phyloP scores from a whole-genome alignment of 2,329 filamentous ascomycete genomes.

The Fusarium bactridioides region DNA sequence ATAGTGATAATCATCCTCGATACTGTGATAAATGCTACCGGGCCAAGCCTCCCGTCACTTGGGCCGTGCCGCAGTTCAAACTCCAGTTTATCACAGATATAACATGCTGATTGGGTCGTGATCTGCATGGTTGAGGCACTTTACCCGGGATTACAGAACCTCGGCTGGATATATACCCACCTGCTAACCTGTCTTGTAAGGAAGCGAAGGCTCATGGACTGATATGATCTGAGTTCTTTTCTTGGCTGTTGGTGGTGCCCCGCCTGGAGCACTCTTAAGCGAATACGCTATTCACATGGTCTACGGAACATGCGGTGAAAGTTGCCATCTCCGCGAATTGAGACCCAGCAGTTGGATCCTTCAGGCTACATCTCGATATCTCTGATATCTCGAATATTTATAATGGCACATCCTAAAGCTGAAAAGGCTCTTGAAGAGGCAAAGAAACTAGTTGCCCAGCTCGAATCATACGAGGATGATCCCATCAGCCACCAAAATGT shows the following conservation, averaged over 20 bases:
- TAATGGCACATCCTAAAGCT: slow-evolving; percentile 36
- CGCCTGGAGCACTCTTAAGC: slow-evolving; percentile 5
- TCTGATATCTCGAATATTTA: too few relatives aligned
- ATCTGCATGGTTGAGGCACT: neutral
- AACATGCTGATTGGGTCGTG: neutral
- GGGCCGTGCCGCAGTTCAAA: neutral
- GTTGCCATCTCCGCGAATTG: neutral
- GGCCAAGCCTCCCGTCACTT: neutral
- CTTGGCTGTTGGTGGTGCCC: slow-evolving; percentile 3
- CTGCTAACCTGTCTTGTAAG: neutral
- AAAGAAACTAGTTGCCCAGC: slow-evolving; percentile 36
- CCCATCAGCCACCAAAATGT: slow-evolving; percentile 32
- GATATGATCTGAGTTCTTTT: neutral
- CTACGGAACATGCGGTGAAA: neutral
- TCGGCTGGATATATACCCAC: neutral
- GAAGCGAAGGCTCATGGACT: neutral
- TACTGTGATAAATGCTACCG: neutral
- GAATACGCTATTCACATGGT: slow-evolving; percentile 5
- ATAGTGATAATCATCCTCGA: neutral
- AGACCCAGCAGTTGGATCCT: neutral
- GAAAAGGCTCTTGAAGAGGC: slow-evolving; percentile 41
- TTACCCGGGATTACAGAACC: neutral
- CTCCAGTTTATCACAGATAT: neutral
- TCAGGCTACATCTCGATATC: neutral
- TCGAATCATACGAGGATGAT: slow-evolving; percentile 39